These are phyloP conservation scores for Globisporangium middletonii DNA, from an alignment of 352 stramenopile species.

Conservation along the genomic window DNA sequence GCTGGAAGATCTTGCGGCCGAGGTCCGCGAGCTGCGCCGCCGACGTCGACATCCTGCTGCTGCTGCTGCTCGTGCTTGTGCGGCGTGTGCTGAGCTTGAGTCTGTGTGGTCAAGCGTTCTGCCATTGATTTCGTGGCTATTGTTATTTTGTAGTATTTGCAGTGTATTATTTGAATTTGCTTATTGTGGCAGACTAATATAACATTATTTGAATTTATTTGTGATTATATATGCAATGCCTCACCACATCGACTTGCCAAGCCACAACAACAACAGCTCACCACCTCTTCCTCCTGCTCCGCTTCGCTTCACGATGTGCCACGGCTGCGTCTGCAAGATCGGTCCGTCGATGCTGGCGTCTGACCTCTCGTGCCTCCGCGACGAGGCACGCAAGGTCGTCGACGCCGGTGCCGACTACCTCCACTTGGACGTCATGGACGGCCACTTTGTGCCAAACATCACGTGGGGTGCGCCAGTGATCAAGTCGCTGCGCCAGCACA, in stretches of 20 bases:
- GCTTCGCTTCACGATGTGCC: slow-evolving; percentile 46
- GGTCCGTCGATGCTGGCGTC: slow-evolving; percentile 92
- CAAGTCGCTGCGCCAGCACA: slow-evolving; percentile 87
- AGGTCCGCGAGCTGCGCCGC: slow-evolving; percentile 71
- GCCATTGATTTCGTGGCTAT: slow-evolving; percentile 10
- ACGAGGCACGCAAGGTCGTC: slow-evolving; percentile 90
- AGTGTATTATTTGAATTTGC: too few relatives aligned
- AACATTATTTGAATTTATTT: background rate
- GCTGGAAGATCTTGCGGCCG: slow-evolving; percentile 86
- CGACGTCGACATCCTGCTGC: slow-evolving; percentile 23
- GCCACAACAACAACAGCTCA: background rate
- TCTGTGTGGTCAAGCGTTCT: slow-evolving; percentile 3
- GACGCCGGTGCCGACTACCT: slow-evolving; percentile 91
- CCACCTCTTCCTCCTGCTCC: background rate
- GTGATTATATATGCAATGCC: background rate
- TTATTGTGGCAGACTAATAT: too few relatives aligned
- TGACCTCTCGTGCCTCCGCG: slow-evolving; percentile 91
- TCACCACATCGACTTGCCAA: background rate
- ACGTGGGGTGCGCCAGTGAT: slow-evolving; percentile 96
- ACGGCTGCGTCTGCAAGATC: slow-evolving; percentile 84
- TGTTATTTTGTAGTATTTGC: background rate
- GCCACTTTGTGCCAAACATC: slow-evolving; percentile 98
- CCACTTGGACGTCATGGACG: slow-evolving; percentile 98
- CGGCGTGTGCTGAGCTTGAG: background rate
- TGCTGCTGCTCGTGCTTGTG: slow-evolving; percentile 6